Conservation (phyloP, 2,329 filamentous ascomycete species). For the Cylindrodendrum hubeiense region DNA sequence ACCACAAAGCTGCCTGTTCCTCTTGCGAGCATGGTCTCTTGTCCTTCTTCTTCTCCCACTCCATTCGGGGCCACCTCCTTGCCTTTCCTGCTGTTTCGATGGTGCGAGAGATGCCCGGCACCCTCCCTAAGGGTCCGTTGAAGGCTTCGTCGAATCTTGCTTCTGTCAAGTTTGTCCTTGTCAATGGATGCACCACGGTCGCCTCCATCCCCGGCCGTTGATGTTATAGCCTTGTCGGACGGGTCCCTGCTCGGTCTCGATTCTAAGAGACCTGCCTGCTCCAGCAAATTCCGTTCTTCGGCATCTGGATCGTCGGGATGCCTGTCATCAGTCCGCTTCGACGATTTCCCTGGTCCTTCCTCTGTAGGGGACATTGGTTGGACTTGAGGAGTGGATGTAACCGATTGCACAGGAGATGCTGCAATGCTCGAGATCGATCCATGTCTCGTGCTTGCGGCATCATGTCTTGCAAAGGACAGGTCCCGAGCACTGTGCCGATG, state of each 20-base stretch:
- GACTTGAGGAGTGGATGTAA: conserved; percentile 37
- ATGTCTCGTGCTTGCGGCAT: conserved; percentile 42
- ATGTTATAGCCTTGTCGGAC: conserved; percentile 51
- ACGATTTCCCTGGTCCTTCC: conserved; percentile 30
- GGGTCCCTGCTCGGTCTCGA: conserved; percentile 45
- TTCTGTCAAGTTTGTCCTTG: conserved; percentile 67
- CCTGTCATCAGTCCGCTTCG: conserved; percentile 34
- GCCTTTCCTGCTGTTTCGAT: conserved; percentile 81
- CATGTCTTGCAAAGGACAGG: conserved; percentile 38
- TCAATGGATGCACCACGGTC: conserved; percentile 53
- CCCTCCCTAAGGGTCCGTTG: conserved; percentile 91
- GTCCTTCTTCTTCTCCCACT: conserved; percentile 53
- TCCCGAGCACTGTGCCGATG: conserved; percentile 43
- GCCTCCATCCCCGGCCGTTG: conserved; percentile 49
- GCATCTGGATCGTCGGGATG: conserved; percentile 68
- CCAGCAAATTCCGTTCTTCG: conserved; percentile 75
- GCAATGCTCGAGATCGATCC: conserved; percentile 50
- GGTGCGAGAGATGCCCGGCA: conserved; percentile 73
- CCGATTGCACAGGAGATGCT: conserved; percentile 43
- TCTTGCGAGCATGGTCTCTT: conserved; percentile 79
- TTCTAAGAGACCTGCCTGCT: conserved; percentile 75
- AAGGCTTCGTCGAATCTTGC: conserved; percentile 84
- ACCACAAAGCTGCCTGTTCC: conserved; percentile 92
- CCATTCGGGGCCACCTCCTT: conserved; percentile 64
- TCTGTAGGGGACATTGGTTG: conserved; percentile 34